These are phyloP conservation scores for Melampsora americana DNA, from an alignment of 1,284 basidiomycete genomes.

Conservation along the genomic window DNA sequence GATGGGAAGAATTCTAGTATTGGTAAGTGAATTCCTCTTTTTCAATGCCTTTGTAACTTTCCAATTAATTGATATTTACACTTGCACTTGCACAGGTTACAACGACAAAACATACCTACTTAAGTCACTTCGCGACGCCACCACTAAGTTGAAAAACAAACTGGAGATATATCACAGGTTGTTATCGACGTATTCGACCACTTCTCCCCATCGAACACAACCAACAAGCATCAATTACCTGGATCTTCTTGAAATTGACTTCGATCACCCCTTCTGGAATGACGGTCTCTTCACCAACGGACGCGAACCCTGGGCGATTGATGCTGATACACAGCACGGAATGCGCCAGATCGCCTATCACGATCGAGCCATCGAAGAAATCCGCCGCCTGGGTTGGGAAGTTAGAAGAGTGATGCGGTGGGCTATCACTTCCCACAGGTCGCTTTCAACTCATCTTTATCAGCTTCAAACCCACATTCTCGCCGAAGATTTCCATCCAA, in stretches of 20 bases:
- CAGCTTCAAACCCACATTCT: background rate
- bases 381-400: constrained; percentile 14
- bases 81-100: background rate
- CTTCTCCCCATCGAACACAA: background rate
- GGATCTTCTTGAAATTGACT: background rate
- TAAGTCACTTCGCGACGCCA: background rate
- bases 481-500: background rate
- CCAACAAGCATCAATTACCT: background rate
- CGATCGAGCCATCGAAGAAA: background rate
- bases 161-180: background rate
- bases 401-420: background rate
- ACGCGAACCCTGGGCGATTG: constrained; percentile 8
- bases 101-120: background rate
- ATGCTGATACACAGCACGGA: constrained; percentile 3
- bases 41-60: background rate
- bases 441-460: background rate
- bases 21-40: background rate
- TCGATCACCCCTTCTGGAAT: constrained; percentile 7
- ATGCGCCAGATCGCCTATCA: background rate
- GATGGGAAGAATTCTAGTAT: background rate
- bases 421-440: background rate
- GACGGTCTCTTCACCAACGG: constrained; percentile 12
- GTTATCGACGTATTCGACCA: background rate
- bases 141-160: background rate
- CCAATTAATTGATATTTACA: background rate